Base-by-base conservation (phyloP, 2,329 filamentous ascomycete genomes). In the Ascocoryne sarcoides region DNA sequence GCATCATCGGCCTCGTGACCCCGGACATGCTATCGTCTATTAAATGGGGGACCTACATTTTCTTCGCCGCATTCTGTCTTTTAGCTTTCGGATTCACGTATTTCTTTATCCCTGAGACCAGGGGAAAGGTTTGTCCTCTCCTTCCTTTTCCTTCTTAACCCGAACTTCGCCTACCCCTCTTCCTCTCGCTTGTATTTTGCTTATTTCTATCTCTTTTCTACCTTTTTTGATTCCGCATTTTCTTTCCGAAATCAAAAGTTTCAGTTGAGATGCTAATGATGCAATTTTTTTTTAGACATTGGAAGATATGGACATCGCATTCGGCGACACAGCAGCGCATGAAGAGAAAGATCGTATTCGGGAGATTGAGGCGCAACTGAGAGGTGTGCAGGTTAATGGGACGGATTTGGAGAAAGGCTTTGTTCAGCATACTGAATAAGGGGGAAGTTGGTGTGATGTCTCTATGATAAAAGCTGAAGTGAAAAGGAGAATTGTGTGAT, bases 61-160 rank as follows among this genome's bases (percentile, higher is more conserved):
- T 81, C 62, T 81, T 80, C 46, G 71, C 69, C 0, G 60, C 65
- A 3, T 74, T 75, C n/a, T n/a, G n/a, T n/a, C n/a, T n/a, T n/a
- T n/a, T n/a, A n/a, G n/a, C n/a, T n/a, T n/a, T n/a, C n/a, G n/a
- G n/a, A n/a, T n/a, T n/a, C n/a, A n/a, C n/a, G n/a, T n/a, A n/a
- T n/a, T n/a, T n/a, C n/a, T n/a, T n/a, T n/a, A n/a, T n/a, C n/a
- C n/a, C n/a, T n/a, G n/a, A n/a, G n/a, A n/a, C n/a, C n/a, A n/a
- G n/a, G n/a, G n/a, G n/a, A n/a, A n/a, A n/a, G n/a, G n/a, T n/a
- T n/a, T n/a, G n/a, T n/a, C n/a, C n/a, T n/a, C n/a, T n/a, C n/a
- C n/a, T n/a, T n/a, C n/a, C n/a, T n/a, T n/a, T n/a, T n/a, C n/a
- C n/a, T n/a, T n/a, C n/a, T n/a, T n/a, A n/a, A n/a, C n/a, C n/a